Percentiles rank a stretch among this genome's conserved stretches.
Conservation (phyloP, 1,284 basidiomycete species). For the Microbotryomycetes sp. region DNA sequence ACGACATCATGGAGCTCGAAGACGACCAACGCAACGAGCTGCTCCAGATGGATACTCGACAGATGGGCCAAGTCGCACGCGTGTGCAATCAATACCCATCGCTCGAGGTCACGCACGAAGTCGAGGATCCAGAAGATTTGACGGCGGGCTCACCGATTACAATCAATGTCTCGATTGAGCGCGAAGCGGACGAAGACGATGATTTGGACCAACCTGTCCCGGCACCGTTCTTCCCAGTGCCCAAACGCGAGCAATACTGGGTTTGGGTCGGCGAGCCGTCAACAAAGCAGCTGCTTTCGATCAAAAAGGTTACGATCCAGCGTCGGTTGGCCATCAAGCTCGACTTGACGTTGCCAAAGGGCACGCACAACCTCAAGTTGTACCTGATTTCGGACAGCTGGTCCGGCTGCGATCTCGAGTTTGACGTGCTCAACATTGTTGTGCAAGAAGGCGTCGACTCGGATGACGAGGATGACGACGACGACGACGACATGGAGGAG, state of each 20-base stretch:
- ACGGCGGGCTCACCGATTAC: conserved; percentile 74
- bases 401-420: conserved; percentile 73
- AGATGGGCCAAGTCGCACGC: conserved; percentile 83
- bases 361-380: conserved; percentile 71
- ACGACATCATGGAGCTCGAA: conserved; percentile 96
- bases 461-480: conserved; percentile 52
- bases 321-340: conserved; percentile 71
- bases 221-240: conserved; percentile 81
- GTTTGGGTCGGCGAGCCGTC: conserved; percentile 77
- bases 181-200: conserved; percentile 73
- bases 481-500: conserved; percentile 54
- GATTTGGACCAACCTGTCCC: conserved; percentile 69
- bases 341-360: conserved; percentile 79
- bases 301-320: conserved; percentile 89
- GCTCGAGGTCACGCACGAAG: conserved; percentile 74
- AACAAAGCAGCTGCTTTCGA: conserved; percentile 65
- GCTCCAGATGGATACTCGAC: conserved; percentile 72
- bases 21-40: conserved; percentile 75
- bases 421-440: conserved; percentile 66
- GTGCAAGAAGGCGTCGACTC: conserved; percentile 79
- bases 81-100: conserved; percentile 88
- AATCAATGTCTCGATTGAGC: conserved; percentile 68
- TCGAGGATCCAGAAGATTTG: conserved; percentile 71
- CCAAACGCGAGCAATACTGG: conserved; percentile 97
- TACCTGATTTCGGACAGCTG: conserved; percentile 93